A percentile compares a stretch with the other conserved stretches of the same genome.
Conservation (phyloP, 2,329 filamentous ascomycete genomes). For the Exophiala phaeomuriformis region DNA sequence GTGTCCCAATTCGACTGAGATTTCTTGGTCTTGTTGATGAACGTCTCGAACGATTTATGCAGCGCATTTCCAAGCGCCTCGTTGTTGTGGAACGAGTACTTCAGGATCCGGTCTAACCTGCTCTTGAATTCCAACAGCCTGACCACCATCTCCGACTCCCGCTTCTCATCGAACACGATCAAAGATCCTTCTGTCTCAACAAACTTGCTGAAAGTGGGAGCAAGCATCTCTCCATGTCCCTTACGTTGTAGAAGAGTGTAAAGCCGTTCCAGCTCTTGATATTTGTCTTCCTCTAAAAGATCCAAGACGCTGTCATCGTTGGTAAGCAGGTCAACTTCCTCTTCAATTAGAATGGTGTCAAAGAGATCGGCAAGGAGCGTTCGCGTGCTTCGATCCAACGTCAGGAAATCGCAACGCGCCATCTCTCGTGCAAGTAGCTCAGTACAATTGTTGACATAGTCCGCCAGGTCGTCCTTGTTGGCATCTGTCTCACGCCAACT, state of each 20-base stretch:
- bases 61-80: constrained; percentile 70
- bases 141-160: constrained; percentile 77
- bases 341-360: constrained; percentile 63
- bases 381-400: constrained; percentile 76
- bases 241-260: constrained; percentile 71
- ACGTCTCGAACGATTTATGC: constrained; percentile 75
- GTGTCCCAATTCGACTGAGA: constrained; percentile 65
- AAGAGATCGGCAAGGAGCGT: constrained; percentile 65
- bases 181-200: constrained; percentile 65
- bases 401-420: constrained; percentile 68
- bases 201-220: constrained; percentile 67
- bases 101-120: constrained; percentile 67
- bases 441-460: constrained; percentile 66
- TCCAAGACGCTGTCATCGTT: constrained; percentile 61
- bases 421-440: constrained; percentile 65
- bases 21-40: constrained; percentile 83
- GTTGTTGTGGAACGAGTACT: constrained; percentile 67
- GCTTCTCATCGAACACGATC: constrained; percentile 71
- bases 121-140: constrained; percentile 74
- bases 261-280: constrained; percentile 63
- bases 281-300: constrained; percentile 63
- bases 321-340: constrained; percentile 60
- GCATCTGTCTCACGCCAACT: constrained; percentile 63
- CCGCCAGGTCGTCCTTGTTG: constrained; percentile 55
- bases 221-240: constrained; percentile 62